phyloP scores from a whole-genome alignment of 1,284 basidiomycete genomes.

The Rhodofomes roseus region DNA sequence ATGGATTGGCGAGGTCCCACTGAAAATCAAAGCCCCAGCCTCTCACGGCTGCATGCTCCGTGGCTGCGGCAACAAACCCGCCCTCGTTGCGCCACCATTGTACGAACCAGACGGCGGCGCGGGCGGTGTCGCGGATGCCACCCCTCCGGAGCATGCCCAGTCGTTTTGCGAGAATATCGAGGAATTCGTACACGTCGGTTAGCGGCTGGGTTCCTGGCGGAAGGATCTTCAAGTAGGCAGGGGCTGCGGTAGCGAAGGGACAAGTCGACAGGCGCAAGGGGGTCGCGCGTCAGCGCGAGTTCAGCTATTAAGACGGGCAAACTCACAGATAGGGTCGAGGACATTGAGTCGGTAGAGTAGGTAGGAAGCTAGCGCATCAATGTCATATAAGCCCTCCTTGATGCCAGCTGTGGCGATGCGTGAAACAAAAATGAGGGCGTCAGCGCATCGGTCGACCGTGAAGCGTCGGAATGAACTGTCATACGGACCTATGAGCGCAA shows the following conservation, averaged over 20 bases:
- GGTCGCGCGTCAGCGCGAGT: background rate
- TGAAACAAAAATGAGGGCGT: constrained; percentile 3
- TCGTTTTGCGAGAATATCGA: constrained; percentile 65
- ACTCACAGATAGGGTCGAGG: constrained; percentile 66
- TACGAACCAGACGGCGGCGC: constrained; percentile 79
- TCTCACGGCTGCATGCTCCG: constrained; percentile 14
- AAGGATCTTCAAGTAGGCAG: constrained; percentile 67
- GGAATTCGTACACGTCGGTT: constrained; percentile 58
- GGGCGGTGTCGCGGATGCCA: constrained; percentile 63
- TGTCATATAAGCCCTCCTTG: constrained; percentile 90
- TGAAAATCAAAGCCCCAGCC: constrained; percentile 83
- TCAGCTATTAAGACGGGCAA: constrained; percentile 4
- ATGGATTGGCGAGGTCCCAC: constrained; percentile 41
- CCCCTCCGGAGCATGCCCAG: constrained; percentile 82
- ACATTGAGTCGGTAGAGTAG: constrained; percentile 86
- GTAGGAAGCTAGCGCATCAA: constrained; percentile 83
- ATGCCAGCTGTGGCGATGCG: constrained; percentile 68
- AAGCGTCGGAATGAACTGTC: constrained; percentile 2
- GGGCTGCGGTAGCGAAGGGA: constrained; percentile 35
- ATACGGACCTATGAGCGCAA: constrained; percentile 82
- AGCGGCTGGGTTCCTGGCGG: constrained; percentile 52
- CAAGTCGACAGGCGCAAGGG: constrained; percentile 4
- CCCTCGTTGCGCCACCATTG: constrained; percentile 83
- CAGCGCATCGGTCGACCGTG: constrained; percentile 3
- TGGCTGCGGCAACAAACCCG: constrained; percentile 38